Base-by-base conservation (phyloP, 192 early-diverging fungal species). In the Coemansia asiatica region DNA sequence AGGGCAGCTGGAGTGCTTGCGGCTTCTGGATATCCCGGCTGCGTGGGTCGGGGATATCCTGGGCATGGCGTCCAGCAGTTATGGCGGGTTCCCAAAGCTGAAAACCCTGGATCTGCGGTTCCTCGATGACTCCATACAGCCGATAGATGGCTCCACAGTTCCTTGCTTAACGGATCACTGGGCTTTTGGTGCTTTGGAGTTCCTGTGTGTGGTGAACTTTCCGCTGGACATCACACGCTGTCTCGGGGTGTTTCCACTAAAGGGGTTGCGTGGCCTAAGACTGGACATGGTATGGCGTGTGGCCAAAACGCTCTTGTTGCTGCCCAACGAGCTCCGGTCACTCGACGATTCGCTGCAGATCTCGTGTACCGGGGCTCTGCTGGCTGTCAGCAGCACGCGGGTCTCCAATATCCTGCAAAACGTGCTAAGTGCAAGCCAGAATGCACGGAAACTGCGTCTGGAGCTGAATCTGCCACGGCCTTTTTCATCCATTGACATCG, bases 1-100 rank as follows among this genome's bases (percentile, higher is more conserved):
- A 13, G 2, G 8, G 40, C 9, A 18, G 40, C 46, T 72, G 28
- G 15, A 16, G 2, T 19, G 44, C 3, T 21, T 74, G n/a, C 56
- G 67, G 0, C 27, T 74, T 1, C 6, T 36, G 0, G 61, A 55
- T 5, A 68, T 74, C 33, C 56, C 66, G 23, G 22, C 25, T 6
- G 29, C 1, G 5, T 1, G 22, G 25, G 60, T 56, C 4, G 50
- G 61, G 46, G 61, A 64, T 22, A 36, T 64, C 5, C 27, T 73
- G 35, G 26, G 15, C 0, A n/a, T 72, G 64, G 23, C 48, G 16
- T 12, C 1, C 28, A 12, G 23, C 15, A 13, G 18, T 6, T 49
- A 9, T 8, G 62, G 21, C 6, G 19, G 18, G 9, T 74, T 74
- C 22, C 22, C 61, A 6, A n/a, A 10, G 6, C 53, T 74, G 28